Evolutionary conservation across 768 basidiomycete genomes (phyloP), one percentile per base, ranked within the genome.

Genomic region (Grammothele lineata): DNA sequence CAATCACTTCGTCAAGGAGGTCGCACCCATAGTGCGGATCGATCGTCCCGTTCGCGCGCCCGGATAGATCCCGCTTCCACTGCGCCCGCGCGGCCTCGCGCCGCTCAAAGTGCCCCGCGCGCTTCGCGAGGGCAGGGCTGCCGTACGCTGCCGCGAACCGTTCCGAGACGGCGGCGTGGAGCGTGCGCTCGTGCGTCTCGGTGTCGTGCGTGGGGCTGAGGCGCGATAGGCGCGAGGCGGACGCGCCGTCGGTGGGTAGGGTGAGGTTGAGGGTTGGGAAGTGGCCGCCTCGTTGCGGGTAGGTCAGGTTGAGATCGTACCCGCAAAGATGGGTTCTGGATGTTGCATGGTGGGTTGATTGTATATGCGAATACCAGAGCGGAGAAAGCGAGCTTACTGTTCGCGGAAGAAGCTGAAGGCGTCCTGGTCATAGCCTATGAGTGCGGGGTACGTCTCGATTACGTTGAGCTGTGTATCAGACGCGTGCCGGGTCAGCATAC

Each of bases 371-470:
- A n/a, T n/a, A n/a, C n/a, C n/a, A n/a, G n/a, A n/a, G n/a, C n/a
- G n/a, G n/a, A n/a, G n/a, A n/a, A n/a, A n/a, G n/a, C n/a, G 38
- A 40, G 19, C 81, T 49, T 53, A 85, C 83, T 85, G 82, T 55
- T 78, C 69, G 54, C 76, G 73, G 64, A 87, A 87, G 58, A 84
- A 84, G 59, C 78, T 70, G 58, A 77, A 80, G 10, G 84, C 80
- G 9, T 76, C 75, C 41, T 69, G 67, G 51, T 87, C 80, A 56
- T 86, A 87, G 34, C 77, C 80, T 43, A 87, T 85, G 33, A 87
- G 64, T 57, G 86, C 85, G 1, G 85, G 85, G 57, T 81, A 84
- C 8, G 85, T 87, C 64, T 84, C 78, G 21, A 87, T 63, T 33
- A 85, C 70, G 49, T 64, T 74, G 37, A 80, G 58, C 81, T 83